Conservation (phyloP, 2,329 filamentous ascomycete species). For the Aureobasidium namibiae region DNA sequence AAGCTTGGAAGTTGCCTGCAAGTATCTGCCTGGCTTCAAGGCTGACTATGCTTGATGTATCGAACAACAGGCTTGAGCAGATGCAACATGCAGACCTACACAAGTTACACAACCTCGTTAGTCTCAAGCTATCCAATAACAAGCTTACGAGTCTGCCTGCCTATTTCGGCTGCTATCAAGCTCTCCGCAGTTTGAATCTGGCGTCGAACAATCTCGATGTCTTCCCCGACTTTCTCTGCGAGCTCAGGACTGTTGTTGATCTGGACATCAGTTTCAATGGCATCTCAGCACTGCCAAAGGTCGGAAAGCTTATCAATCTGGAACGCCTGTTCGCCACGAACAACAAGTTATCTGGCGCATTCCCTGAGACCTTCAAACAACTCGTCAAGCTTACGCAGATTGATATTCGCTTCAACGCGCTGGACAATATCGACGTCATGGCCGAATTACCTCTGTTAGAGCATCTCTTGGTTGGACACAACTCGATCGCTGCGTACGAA, state of each 20-base stretch:
- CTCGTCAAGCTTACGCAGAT: slow-evolving; percentile 76
- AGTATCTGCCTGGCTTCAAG: slow-evolving; percentile 74
- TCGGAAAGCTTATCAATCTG: slow-evolving; percentile 69
- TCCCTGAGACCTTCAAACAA: slow-evolving; percentile 62
- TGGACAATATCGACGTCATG: slow-evolving; percentile 81
- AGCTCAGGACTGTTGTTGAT: slow-evolving; percentile 75
- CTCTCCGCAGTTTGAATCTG: slow-evolving; percentile 75
- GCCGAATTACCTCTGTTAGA: slow-evolving; percentile 79
- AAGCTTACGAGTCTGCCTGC: slow-evolving; percentile 68
- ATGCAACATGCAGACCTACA: slow-evolving; percentile 78
- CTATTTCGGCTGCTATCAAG: slow-evolving; percentile 74
- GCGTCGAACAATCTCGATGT: slow-evolving; percentile 85
- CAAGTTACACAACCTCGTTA: slow-evolving; percentile 66
- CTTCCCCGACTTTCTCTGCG: slow-evolving; percentile 79
- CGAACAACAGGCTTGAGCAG: slow-evolving; percentile 85
- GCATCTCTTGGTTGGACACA: slow-evolving; percentile 83
- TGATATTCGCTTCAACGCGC: slow-evolving; percentile 87
- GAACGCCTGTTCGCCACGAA: slow-evolving; percentile 94
- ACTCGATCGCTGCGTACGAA: slow-evolving; percentile 80
- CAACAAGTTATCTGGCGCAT: slow-evolving; percentile 70
- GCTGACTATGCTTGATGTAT: slow-evolving; percentile 85
- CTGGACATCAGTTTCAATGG: slow-evolving; percentile 95
- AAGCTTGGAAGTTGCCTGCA: slow-evolving; percentile 74
- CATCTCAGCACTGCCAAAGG: slow-evolving; percentile 69
- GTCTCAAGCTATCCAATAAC: slow-evolving; percentile 91